Evolutionary conservation across 257 asterid genomes (phyloP).

Genomic region (Jacaranda mimosifolia): DNA sequence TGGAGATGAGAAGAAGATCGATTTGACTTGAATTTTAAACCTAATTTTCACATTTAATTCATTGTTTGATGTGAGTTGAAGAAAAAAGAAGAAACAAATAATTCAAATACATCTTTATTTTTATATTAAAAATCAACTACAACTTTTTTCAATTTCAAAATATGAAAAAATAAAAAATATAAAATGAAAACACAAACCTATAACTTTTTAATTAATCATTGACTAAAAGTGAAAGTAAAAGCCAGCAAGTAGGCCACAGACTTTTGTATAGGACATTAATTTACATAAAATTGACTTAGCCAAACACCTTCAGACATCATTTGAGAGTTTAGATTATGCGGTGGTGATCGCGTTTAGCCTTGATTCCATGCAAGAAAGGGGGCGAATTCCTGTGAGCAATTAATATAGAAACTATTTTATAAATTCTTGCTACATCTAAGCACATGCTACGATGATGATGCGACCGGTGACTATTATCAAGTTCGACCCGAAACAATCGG

Average conservation of each 20-base stretch:
- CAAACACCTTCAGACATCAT: too few species aligned
- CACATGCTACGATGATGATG: constrained; percentile 39
- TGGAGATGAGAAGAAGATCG: too few species aligned
- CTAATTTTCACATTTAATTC: too few species aligned
- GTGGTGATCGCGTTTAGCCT: constrained; percentile 21
- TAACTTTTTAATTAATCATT: not conserved
- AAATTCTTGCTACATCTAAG: not conserved
- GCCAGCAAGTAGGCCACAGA: not conserved
- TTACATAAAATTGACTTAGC: constrained; percentile 12
- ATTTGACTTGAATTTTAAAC: too few species aligned
- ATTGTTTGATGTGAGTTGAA: too few species aligned
- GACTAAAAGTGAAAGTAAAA: constrained; percentile 21
- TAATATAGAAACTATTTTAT: constrained; percentile 4
- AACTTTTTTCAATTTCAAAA: too few species aligned
- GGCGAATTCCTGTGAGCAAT: constrained; percentile 35
- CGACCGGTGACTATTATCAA: constrained; percentile 28
- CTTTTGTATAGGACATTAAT: not conserved
- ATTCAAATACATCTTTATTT: too few species aligned
- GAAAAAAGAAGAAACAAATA: too few species aligned
- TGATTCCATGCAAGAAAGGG: constrained; percentile 38
- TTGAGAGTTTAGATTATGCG: constrained; percentile 18
- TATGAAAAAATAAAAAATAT: too few species aligned
- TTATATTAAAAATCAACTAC: too few species aligned
- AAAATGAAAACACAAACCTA: too few species aligned
- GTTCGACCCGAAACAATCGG: not conserved